Conservation (phyloP, 2,329 filamentous ascomycete species). For the Aspergillus sp. region DNA sequence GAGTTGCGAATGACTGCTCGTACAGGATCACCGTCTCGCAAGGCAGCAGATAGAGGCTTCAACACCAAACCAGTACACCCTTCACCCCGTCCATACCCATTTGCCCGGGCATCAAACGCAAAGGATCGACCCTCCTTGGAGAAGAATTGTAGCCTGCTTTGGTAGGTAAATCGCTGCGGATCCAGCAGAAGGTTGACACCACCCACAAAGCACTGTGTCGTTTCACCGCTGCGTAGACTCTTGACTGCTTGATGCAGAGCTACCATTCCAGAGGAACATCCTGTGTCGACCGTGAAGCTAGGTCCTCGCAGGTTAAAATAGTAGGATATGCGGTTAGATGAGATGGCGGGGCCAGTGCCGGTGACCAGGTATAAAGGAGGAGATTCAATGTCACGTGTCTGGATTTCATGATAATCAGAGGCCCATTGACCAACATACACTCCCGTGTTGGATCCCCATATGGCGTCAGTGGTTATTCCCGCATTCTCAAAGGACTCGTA, state of each 20-base stretch:
- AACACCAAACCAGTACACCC: constrained; percentile 39
- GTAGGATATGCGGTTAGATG: constrained; percentile 27
- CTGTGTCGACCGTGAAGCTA: constrained; percentile 34
- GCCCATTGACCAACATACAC: constrained; percentile 28
- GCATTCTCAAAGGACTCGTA: constrained; percentile 27
- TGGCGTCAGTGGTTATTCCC: constrained; percentile 15
- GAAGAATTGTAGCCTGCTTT: constrained; percentile 29
- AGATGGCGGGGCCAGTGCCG: constrained; percentile 12
- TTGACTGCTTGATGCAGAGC: constrained; percentile 22
- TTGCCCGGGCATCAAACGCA: constrained; percentile 39
- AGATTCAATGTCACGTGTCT: background rate
- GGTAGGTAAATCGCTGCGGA: too few relatives aligned
- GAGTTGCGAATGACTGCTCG: constrained; percentile 31
- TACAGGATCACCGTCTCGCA: constrained; percentile 40
- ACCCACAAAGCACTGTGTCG: constrained; percentile 20
- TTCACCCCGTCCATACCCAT: constrained; percentile 47
- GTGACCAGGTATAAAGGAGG: constrained; percentile 28
- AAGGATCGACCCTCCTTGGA: constrained; percentile 43
- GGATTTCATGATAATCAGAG: constrained; percentile 28
- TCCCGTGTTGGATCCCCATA: constrained; percentile 19
- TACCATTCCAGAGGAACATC: constrained; percentile 36
- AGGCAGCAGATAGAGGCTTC: constrained; percentile 39
- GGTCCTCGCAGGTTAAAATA: constrained; percentile 40
- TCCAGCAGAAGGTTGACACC: constrained; percentile 4
- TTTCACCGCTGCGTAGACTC: constrained; percentile 25